These are phyloP conservation scores for Penicillium verhagenii DNA, from an alignment of 495 filamentous ascomycete species.

Conservation along the genomic window DNA sequence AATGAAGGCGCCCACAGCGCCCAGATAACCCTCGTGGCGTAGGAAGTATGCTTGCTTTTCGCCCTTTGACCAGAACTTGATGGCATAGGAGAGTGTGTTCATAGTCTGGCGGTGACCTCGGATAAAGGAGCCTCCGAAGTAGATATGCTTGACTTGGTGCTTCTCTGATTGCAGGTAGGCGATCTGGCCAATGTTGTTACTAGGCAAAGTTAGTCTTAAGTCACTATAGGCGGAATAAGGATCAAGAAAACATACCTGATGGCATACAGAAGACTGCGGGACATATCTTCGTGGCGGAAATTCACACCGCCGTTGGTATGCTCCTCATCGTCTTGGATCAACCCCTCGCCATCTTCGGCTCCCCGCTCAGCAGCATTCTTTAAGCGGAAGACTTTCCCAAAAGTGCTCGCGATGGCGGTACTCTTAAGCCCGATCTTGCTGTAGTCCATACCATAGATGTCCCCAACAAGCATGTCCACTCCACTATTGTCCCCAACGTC, in stretches of 20 bases:
- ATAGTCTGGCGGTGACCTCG: constrained; percentile 95
- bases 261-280: constrained; percentile 75
- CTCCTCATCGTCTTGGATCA: constrained; percentile 51
- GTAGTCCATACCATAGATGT: constrained; percentile 97
- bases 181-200: constrained; percentile 98
- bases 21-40: constrained; percentile 93
- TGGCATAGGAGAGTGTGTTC: constrained; percentile 93
- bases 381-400: constrained; percentile 92
- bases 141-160: constrained; percentile 85
- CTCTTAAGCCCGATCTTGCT: constrained; percentile 91
- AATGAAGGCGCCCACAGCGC: constrained; percentile 93
- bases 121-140: constrained; percentile 97
- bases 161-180: constrained; percentile 93
- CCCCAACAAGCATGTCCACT: constrained; percentile 96
- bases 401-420: constrained; percentile 90
- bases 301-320: constrained; percentile 28
- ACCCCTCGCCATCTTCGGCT: constrained; percentile 72
- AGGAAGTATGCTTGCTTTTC: constrained; percentile 94
- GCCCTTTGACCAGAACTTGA: constrained; percentile 95
- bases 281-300: constrained; percentile 66
- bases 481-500: constrained; percentile 86
- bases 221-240: too few species aligned
- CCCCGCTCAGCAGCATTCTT: constrained; percentile 72
- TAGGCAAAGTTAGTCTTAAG: constrained; percentile 33
- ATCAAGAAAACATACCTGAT: constrained; percentile 66